Percentiles rank a stretch among this genome's conserved stretches.
Conservation (phyloP, 1,139 yeast genomes). For the Magnusiomyces clavatus region DNA sequence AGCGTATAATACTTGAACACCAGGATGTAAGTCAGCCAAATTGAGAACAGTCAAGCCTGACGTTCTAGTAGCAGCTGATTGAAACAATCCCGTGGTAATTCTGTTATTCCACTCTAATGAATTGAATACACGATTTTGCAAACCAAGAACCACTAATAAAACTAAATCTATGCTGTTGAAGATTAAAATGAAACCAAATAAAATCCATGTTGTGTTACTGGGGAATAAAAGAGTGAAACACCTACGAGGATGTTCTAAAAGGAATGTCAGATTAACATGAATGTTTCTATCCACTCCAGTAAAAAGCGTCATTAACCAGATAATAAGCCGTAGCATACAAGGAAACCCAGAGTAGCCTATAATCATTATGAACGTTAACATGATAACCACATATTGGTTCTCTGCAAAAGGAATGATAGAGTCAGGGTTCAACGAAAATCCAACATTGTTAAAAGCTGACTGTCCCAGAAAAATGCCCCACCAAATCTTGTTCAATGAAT, state of each 20-base stretch:
- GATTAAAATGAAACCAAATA: conserved; percentile 61
- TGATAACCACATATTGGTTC: conserved; percentile 56
- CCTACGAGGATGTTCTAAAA: conserved; percentile 92
- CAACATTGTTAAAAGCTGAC: conserved; percentile 77
- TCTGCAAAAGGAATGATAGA: conserved; percentile 62
- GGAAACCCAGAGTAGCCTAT: conserved; percentile 96
- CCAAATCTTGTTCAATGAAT: conserved; percentile 62
- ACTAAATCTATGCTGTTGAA: conserved; percentile 72
- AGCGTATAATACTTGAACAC: conserved; percentile 87
- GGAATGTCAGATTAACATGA: conserved; percentile 70
- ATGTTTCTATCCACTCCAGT: conserved; percentile 47
- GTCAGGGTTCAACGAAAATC: conserved; percentile 69
- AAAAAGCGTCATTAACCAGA: conserved; percentile 67
- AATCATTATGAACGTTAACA: conserved; percentile 61
- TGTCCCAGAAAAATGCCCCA: conserved; percentile 84
- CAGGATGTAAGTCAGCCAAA: conserved; percentile 67
- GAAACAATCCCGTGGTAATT: conserved; percentile 74
- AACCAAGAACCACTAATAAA: conserved; percentile 73
- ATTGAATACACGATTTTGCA: conserved; percentile 40
- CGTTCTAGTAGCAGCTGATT: conserved; percentile 87
- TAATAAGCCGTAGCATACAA: conserved; percentile 61
- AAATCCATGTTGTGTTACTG: conserved; percentile 91
- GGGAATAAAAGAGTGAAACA: conserved; percentile 92
- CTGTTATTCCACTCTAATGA: conserved; percentile 59
- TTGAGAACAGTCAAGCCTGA: conserved; percentile 79